phyloP scores from a whole-genome alignment of 1,284 basidiomycete genomes.

The Trametes pubescens region DNA sequence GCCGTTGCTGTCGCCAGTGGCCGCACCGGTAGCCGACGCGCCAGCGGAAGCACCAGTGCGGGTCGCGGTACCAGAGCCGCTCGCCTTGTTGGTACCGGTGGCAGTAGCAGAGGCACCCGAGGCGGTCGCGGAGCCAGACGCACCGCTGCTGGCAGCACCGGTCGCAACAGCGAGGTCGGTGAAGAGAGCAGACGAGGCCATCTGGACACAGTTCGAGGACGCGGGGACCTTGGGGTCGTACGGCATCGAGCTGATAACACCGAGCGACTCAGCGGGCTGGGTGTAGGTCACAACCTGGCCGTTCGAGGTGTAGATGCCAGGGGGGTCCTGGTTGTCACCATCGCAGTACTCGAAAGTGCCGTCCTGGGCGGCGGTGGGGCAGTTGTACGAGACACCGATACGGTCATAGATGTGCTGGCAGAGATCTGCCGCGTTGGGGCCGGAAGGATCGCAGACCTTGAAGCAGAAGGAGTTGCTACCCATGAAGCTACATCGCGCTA shows the following conservation, averaged over 20 bases:
- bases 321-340: slow-evolving; percentile 69
- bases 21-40: slow-evolving; percentile 33
- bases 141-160: slow-evolving; percentile 42
- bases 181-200: slow-evolving; percentile 62
- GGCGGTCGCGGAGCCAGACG: slow-evolving; percentile 37
- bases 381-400: slow-evolving; percentile 59
- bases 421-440: slow-evolving; percentile 47
- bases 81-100: slow-evolving; percentile 19
- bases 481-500: slow-evolving; percentile 50
- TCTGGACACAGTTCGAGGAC: slow-evolving; percentile 69
- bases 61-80: slow-evolving; percentile 29
- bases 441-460: slow-evolving; percentile 61
- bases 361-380: slow-evolving; percentile 50
- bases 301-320: slow-evolving; percentile 59
- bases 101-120: slow-evolving; percentile 34
- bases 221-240: slow-evolving; percentile 68
- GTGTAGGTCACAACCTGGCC: slow-evolving; percentile 58
- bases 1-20: slow-evolving; percentile 40
- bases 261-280: slow-evolving; percentile 68
- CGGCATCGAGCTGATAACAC: slow-evolving; percentile 63
- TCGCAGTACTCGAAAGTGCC: slow-evolving; percentile 55
- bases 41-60: slow-evolving; percentile 26
- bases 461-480: slow-evolving; percentile 57
- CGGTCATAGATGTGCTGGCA: slow-evolving; percentile 60
- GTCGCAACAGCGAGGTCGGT: slow-evolving; percentile 44